Evolutionary conservation across 139 green algal species (phyloP), one percentile per base, ranked within the genome.

Genomic region (Closterium sp.): DNA sequence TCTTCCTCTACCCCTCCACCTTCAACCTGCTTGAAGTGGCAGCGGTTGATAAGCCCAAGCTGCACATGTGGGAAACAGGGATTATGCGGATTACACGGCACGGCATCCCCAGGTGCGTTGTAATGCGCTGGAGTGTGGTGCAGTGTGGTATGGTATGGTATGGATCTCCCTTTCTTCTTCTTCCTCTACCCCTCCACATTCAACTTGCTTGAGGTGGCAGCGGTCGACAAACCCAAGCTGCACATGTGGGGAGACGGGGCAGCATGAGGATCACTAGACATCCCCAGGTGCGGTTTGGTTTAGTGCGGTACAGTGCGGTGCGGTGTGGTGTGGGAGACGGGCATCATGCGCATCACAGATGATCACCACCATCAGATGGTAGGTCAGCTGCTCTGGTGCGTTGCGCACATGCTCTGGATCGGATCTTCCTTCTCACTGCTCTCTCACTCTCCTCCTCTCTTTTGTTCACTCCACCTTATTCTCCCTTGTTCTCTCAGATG

Each of bases 181-280:
- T 99, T 99, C 95, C 96, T 99, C n/a, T 99, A 99, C 93, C 98
- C 98, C 27, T 99, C 98, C 92, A 99, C 98, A 38, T 99, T 99
- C 96, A 99, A 99, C 96, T 96, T 99, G 31, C 96, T 99, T 24
- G 98, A 99, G 96, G 97, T 98, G 30, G 98, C 98, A 19, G 98
- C 98, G 9, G 97, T 99, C 28, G 98, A 99, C 92, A 94, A 98
- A 95, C 97, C 98, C 28, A 97, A 99, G 95, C 94, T 24, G 62
- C 98, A 99, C 95, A 91, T 99, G 93, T 99, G 98, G 97, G 97
- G 98, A 99, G 96, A 99, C 98, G 1, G 98, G 98, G 98, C 42
- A 96, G 99, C 73, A 99, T 98, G 87, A 95, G 97, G 84, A 99
- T 99, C 93, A 99, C 97, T 6, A 92, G 96, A 19, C 97, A 98